Conservation (phyloP, 2,329 filamentous ascomycete species). For the Thermothelomyces thermophilus region DNA sequence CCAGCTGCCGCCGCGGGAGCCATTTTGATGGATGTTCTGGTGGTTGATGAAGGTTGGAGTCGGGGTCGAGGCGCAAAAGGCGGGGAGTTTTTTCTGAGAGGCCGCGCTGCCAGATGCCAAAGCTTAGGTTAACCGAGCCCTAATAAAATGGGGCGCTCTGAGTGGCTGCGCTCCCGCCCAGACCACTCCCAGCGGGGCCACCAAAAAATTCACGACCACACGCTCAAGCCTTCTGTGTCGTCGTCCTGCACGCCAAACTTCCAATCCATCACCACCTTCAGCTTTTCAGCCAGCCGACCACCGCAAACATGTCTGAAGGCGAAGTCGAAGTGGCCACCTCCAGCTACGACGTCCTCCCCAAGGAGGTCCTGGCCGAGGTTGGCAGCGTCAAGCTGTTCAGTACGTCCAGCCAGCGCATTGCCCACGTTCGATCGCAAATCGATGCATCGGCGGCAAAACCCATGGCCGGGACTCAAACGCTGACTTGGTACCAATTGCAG, state of each 20-base stretch:
- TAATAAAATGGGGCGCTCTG: conserved; percentile 23
- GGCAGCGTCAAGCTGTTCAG: conserved; percentile 92
- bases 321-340: conserved; percentile 83
- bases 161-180: conserved; percentile 22
- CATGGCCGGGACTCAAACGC: conserved; percentile 4
- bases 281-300: conserved; percentile 27
- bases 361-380: conserved; percentile 84
- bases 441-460: conserved; percentile 10
- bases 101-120: conserved; percentile 2
- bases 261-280: conserved; percentile 24
- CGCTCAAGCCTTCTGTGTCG: conserved; percentile 18
- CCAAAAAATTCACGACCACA: conserved; percentile 28
- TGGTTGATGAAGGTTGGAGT: conserved; percentile 26
- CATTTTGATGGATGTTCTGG: conserved; percentile 37
- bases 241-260: conserved; percentile 23
- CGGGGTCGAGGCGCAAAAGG: conserved; percentile 23
- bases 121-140: conserved; percentile 29
- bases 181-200: conserved; percentile 25
- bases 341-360: conserved; percentile 78
- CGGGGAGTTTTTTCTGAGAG: conserved; percentile 27
- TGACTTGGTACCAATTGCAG: conserved; percentile 49
- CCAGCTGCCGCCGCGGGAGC: conserved; percentile 49
- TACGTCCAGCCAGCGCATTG: conserved; percentile 17
- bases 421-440: conserved; percentile 4
- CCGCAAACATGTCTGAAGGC: conserved; percentile 81